Evolutionary conservation across 306 rosid species (phyloP).

Genomic region (Parietaria judaica): DNA sequence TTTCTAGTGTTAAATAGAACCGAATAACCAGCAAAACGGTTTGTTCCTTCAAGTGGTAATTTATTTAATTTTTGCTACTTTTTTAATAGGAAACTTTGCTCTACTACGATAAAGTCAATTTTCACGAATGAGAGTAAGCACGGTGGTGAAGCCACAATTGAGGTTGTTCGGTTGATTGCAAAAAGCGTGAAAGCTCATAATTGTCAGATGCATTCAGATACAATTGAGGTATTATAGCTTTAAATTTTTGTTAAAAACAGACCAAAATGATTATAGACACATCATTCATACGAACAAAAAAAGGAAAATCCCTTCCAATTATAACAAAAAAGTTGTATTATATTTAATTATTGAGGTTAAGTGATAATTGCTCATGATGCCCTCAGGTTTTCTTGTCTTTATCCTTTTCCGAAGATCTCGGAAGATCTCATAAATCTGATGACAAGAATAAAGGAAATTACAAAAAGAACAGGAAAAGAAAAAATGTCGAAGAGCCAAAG

Average conservation of each 20-base stretch:
- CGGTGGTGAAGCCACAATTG: conserved; percentile 81
- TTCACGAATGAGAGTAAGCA: conserved; percentile 83
- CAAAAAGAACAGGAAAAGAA: conserved; percentile 57
- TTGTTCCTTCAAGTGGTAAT: too few relatives aligned
- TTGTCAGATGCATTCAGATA: conserved; percentile 81
- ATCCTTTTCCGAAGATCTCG: conserved; percentile 72
- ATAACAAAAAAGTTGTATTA: too few relatives aligned
- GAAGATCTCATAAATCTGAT: conserved; percentile 47
- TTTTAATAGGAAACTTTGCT: conserved; percentile 67
- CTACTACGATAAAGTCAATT: conserved; percentile 62
- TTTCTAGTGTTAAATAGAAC: too few relatives aligned
- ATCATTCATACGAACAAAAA: neutral
- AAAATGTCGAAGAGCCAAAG: conserved; percentile 47
- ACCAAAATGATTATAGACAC: neutral
- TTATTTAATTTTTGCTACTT: conserved; percentile 4
- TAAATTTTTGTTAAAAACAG: neutral
- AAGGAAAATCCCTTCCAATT: neutral
- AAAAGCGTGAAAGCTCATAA: conserved; percentile 61
- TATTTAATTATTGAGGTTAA: neutral
- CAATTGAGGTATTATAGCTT: conserved; percentile 44
- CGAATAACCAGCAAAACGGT: too few relatives aligned
- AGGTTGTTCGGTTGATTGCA: conserved; percentile 88
- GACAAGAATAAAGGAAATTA: conserved; percentile 44
- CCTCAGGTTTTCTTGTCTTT: conserved; percentile 77
- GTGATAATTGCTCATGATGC: conserved; percentile 17